phyloP scores from a whole-genome alignment of 345 rosid species.

The Moringa oleifera region DNA sequence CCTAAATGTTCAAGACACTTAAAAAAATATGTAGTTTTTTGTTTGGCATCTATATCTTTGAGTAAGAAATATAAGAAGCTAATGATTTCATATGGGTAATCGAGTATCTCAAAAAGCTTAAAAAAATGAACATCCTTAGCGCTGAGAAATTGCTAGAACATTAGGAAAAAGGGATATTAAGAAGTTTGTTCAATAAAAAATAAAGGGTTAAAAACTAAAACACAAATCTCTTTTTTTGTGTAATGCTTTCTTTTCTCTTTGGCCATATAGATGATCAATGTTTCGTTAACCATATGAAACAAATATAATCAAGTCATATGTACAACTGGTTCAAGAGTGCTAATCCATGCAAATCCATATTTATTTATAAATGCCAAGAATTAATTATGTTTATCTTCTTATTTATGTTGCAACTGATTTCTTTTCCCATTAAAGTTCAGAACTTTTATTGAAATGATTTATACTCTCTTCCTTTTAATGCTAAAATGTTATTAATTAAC shows the following conservation, averaged over 20 bases:
- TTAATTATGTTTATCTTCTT: background rate
- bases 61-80: slow-evolving; percentile 87
- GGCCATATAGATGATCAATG: slow-evolving; percentile 9
- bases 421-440: no score
- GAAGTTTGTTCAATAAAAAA: slow-evolving; percentile 63
- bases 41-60: slow-evolving; percentile 57
- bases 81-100: slow-evolving; percentile 96
- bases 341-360: slow-evolving; percentile 16
- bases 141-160: slow-evolving; percentile 81
- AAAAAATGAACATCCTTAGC: slow-evolving; percentile 80
- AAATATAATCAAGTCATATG: slow-evolving; percentile 7
- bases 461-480: background rate
- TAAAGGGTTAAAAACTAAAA: slow-evolving; percentile 17
- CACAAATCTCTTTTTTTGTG: slow-evolving; percentile 13
- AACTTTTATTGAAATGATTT: no score
- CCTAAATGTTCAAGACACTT: slow-evolving; percentile 69
- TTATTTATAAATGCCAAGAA: slow-evolving; percentile 12
- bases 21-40: slow-evolving; percentile 73
- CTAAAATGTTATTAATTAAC: no score
- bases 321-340: slow-evolving; percentile 2
- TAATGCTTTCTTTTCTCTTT: slow-evolving; percentile 17
- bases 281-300: slow-evolving; percentile 58
- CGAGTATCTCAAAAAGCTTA: slow-evolving; percentile 85
- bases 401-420: no score
- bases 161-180: slow-evolving; percentile 71